Evolutionary conservation across 208 protist genomes (phyloP), one percentile per base, ranked within the genome.

Genomic region (Acanthamoeba healyi): DNA sequence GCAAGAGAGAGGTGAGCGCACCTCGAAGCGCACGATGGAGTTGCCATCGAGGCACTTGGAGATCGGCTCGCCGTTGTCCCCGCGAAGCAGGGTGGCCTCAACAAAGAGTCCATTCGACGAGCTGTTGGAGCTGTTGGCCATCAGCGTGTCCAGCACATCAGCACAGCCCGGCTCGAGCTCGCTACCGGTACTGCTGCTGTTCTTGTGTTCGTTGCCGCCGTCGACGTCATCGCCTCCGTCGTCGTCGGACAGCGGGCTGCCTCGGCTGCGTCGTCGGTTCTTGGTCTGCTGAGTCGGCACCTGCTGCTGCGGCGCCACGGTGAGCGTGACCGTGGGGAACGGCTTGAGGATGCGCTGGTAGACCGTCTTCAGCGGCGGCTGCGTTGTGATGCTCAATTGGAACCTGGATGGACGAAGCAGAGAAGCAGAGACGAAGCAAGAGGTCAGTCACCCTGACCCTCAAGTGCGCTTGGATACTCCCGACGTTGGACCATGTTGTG

Each of bases 321-420:
- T 87, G 49, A 87, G 44, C 26, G 79, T 61, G 79, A 87, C 79
- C 12, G 58, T 65, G 19, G 79, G 79, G 51, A 88, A 88, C 0
- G 79, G 79, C 51, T 88, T 88, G 79, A 88, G 79, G 19, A 88
- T 88, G 42, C 79, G 79, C 49, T 88, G 79, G 51, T 88, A 88
- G 29, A 88, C 79, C 1, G 79, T 88, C 79, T 88, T 88, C n/a
- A 36, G 26, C 26, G 79, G 79, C 12, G 79, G 79, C 44, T 87
- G 79, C 4, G 49, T 61, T 2, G 79, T 61, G 42, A 87, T 87
- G 46, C 79, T 79, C 5, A 79, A 14, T 17, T 79, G 67, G 17
- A 49, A 79, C 22, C 67, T 79, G 65, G 9, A 12, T 65, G n/a
- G 26, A 14, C n/a, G 5, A 65, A 36, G n/a, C n/a, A n/a, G n/a